Conservation (phyloP, 2,329 filamentous ascomycete species). For the Elsinoe fawcettii region DNA sequence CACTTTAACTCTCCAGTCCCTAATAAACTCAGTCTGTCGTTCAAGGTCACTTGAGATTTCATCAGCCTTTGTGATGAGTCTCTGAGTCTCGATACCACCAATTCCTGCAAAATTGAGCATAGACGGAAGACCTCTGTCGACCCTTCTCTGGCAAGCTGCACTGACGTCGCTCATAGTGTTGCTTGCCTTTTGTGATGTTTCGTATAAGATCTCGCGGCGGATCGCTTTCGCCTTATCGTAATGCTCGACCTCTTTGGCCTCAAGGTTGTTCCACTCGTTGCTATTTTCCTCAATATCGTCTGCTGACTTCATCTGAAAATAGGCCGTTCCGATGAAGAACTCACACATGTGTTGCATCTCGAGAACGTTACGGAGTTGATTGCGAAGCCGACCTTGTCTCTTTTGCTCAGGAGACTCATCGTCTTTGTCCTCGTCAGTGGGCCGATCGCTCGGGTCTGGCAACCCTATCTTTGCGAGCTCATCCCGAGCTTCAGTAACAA, state of each 20-base stretch:
- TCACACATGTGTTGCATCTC: constrained; percentile 73
- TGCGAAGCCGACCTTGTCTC: constrained; percentile 35
- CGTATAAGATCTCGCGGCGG: constrained; percentile 66
- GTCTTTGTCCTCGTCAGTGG: constrained; percentile 30
- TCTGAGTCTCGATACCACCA: constrained; percentile 65
- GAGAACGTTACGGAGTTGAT: constrained; percentile 62
- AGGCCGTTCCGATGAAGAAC: constrained; percentile 79
- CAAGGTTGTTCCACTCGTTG: constrained; percentile 56
- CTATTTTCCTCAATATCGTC: constrained; percentile 58
- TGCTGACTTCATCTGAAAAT: constrained; percentile 70
- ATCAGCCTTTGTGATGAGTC: constrained; percentile 59
- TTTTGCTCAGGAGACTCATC: constrained; percentile 25
- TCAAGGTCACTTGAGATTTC: constrained; percentile 60
- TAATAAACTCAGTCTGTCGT: constrained; percentile 60
- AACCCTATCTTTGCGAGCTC: constrained; percentile 36
- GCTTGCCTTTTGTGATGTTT: constrained; percentile 51
- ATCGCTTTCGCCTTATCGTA: constrained; percentile 74
- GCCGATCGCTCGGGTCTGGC: background rate
- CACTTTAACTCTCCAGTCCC: constrained; percentile 67
- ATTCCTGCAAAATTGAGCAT: constrained; percentile 46
- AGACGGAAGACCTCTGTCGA: constrained; percentile 22
- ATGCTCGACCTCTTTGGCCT: constrained; percentile 60
- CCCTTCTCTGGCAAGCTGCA: constrained; percentile 35
- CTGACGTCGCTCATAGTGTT: constrained; percentile 57
- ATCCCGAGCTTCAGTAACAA: constrained; percentile 58